Conservation (phyloP, 768 basidiomycete species). For the Leccinum olivaceopallidum region DNA sequence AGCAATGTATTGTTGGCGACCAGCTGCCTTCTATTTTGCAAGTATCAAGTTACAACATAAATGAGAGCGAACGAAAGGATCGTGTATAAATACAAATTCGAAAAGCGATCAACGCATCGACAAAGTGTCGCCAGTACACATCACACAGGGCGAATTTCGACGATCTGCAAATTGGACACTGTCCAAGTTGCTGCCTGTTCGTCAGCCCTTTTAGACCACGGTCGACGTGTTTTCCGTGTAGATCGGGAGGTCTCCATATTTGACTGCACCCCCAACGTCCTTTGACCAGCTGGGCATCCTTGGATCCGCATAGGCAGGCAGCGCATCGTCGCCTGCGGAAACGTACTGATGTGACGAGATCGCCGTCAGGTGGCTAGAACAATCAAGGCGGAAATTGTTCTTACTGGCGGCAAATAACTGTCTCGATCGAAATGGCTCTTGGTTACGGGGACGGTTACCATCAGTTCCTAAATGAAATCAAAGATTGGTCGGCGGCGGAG, state of each 20-base stretch:
- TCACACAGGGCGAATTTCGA: not conserved
- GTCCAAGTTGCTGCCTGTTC: conserved; percentile 1
- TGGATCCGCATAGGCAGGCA: conserved; percentile 32
- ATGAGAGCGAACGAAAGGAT: not conserved
- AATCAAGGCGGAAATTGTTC: not conserved
- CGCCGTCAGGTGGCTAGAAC: not conserved
- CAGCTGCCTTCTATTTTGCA: not conserved
- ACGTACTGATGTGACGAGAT: conserved; percentile 36
- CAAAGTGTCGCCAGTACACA: conserved; percentile 14
- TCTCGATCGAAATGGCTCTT: conserved; percentile 42
- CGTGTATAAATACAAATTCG: conserved; percentile 3
- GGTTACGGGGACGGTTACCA: conserved; percentile 37
- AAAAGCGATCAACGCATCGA: conserved; percentile 21
- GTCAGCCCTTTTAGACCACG: conserved; percentile 3
- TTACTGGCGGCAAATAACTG: conserved; percentile 44
- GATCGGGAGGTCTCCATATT: conserved; percentile 42
- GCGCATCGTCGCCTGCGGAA: conserved; percentile 37
- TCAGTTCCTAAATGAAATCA: conserved; percentile 34
- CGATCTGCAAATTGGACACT: conserved; percentile 5
- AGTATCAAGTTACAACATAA: not conserved
- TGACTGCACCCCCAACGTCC: conserved; percentile 28
- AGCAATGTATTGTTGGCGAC: not conserved
- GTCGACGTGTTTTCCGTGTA: conserved; percentile 39
- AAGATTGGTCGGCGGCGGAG: not conserved
- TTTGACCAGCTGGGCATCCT: conserved; percentile 30